Evolutionary conservation across 257 asterid species (phyloP).

Genomic region (Solanum piurae): DNA sequence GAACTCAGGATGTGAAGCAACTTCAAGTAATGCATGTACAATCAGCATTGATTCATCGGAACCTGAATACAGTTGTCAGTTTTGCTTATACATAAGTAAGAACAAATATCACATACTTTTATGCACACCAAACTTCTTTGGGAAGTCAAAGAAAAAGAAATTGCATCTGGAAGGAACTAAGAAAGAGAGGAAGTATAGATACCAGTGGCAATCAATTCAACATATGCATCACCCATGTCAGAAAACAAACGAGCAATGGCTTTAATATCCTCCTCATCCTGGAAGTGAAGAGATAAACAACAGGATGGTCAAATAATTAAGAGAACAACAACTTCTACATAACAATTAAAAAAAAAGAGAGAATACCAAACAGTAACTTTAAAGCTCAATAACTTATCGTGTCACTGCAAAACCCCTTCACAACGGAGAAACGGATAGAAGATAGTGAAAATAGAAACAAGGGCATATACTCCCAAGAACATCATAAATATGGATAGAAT

Average conservation of each 20-base stretch:
- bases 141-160: neutral
- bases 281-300: slow-evolving; percentile 20
- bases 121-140: neutral
- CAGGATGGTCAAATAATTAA: neutral
- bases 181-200: slow-evolving; percentile 7
- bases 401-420: neutral
- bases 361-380: neutral
- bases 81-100: neutral
- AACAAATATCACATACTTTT: neutral
- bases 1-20: slow-evolving; percentile 92
- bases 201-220: slow-evolving; percentile 96
- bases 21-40: slow-evolving; percentile 89
- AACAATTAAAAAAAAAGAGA: neutral
- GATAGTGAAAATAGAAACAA: neutral
- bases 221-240: slow-evolving; percentile 98
- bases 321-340: neutral
- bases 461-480: neutral
- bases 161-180: neutral
- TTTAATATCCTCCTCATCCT: slow-evolving; percentile 99
- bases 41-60: slow-evolving; percentile 95
- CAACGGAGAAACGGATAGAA: neutral
- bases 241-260: slow-evolving; percentile 98
- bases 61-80: slow-evolving; percentile 46
- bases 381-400: neutral
- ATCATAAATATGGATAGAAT: neutral